phyloP scores from a whole-genome alignment of 2,329 filamentous ascomycete genomes.

The Ceratocystis diversiconidia region DNA sequence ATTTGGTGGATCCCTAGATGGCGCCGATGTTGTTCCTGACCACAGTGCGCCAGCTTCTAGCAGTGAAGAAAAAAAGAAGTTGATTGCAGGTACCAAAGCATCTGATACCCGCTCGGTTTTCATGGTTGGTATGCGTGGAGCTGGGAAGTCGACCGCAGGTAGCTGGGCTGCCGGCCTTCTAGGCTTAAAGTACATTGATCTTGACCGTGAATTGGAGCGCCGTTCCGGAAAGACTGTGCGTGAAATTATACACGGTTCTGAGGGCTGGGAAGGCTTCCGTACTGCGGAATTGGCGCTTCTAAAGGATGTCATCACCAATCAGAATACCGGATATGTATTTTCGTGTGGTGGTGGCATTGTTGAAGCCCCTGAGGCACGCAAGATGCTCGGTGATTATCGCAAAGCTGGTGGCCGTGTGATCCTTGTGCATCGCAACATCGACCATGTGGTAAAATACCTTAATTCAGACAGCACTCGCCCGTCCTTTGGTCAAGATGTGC shows the following conservation, averaged over 20 bases:
- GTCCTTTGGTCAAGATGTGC: constrained; percentile 84
- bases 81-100: background rate
- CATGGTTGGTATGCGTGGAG: constrained; percentile 93
- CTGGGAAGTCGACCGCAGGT: constrained; percentile 89
- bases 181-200: constrained; percentile 64
- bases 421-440: constrained; percentile 74
- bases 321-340: constrained; percentile 64
- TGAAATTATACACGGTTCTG: constrained; percentile 57
- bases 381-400: constrained; percentile 59
- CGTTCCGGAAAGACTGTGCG: constrained; percentile 64
- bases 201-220: constrained; percentile 75
- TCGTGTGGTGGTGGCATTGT: constrained; percentile 91
- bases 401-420: constrained; percentile 70
- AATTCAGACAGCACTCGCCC: constrained; percentile 79
- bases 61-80: background rate
- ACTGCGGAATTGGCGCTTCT: constrained; percentile 63
- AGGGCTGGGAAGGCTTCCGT: constrained; percentile 81
- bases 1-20: constrained; percentile 31
- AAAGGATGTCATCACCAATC: constrained; percentile 57
- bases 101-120: constrained; percentile 53
- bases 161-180: constrained; percentile 68
- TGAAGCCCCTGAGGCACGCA: constrained; percentile 65
- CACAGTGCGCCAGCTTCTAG: constrained; percentile 18
- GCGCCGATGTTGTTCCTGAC: constrained; percentile 41
- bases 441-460: constrained; percentile 77